phyloP scores from a whole-genome alignment of 805 yeast genomes.

The Nematodospora valgi region DNA sequence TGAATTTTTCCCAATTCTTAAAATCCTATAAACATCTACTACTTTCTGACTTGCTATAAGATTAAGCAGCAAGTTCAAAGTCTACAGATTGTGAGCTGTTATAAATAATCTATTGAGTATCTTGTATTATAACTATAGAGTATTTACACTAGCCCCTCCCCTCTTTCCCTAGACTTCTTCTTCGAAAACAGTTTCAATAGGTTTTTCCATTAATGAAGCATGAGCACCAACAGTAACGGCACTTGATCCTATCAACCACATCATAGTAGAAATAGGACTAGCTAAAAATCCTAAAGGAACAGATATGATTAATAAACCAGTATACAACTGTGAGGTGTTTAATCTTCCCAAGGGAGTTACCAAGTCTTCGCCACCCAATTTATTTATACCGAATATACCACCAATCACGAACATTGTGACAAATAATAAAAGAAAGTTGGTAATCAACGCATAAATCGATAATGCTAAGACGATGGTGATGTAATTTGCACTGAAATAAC shows the following conservation, averaged over 20 bases:
- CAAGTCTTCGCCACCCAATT: slow-evolving; percentile 79
- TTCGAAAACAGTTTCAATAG: slow-evolving; percentile 90
- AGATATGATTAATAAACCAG: slow-evolving; percentile 71
- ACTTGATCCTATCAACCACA: slow-evolving; percentile 91
- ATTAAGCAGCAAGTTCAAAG: too few species aligned
- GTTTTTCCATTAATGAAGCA: slow-evolving; percentile 91
- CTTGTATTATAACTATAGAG: too few species aligned
- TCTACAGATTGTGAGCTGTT: too few species aligned
- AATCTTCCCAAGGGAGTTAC: slow-evolving; percentile 69
- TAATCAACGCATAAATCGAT: slow-evolving; percentile 79
- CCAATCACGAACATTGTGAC: slow-evolving; percentile 69
- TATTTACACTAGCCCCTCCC: too few species aligned
- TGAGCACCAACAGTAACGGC: slow-evolving; percentile 76
- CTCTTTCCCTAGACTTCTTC: slow-evolving; percentile 50
- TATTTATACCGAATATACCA: slow-evolving; percentile 77
- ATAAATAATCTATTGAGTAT: too few species aligned
- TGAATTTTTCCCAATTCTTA: too few species aligned
- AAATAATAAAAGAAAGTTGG: slow-evolving; percentile 80
- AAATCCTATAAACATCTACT: too few species aligned
- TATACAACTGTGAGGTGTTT: slow-evolving; percentile 78
- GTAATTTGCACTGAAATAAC: slow-evolving; percentile 86
- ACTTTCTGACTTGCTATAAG: too few species aligned
- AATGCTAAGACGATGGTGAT: slow-evolving; percentile 66
- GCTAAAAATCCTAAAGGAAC: slow-evolving; percentile 84
- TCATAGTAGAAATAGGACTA: slow-evolving; percentile 80